phyloP scores from a whole-genome alignment of 1,139 yeast species.

The Saccharomyces hybrid region DNA sequence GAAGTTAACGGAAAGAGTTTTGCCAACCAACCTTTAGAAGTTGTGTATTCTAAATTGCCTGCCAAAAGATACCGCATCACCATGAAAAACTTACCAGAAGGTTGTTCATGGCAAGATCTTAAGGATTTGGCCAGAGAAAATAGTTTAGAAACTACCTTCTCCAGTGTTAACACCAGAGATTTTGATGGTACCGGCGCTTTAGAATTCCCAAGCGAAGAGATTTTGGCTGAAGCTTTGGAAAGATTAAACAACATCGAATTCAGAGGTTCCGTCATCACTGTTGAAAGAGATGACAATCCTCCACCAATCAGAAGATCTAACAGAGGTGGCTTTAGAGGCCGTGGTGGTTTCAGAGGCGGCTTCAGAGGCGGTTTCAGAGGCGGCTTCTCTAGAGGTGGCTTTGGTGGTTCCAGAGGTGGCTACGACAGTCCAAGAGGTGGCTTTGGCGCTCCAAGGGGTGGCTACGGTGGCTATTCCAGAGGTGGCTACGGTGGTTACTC shows the following conservation, averaged over 20 bases:
- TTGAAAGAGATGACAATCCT: conserved; percentile 72
- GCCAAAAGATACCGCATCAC: conserved; percentile 67
- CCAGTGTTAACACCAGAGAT: conserved; percentile 59
- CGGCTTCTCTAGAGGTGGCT: conserved; percentile 30
- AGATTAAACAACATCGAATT: conserved; percentile 64
- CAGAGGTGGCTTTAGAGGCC: conserved; percentile 39
- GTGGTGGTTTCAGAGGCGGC: conserved; percentile 43
- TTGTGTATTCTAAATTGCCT: conserved; percentile 63
- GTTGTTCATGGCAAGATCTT: conserved; percentile 78
- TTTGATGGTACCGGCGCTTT: conserved; percentile 69
- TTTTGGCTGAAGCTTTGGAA: conserved; percentile 60
- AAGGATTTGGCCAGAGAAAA: conserved; percentile 73
- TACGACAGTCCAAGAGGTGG: conserved; percentile 29
- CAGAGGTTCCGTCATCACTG: conserved; percentile 56
- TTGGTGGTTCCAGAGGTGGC: conserved; percentile 27
- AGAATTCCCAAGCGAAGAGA: conserved; percentile 71
- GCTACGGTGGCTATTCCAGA: conserved; percentile 30
- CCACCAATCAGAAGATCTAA: conserved; percentile 57
- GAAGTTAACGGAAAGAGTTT: conserved; percentile 50
- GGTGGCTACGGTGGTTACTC: conserved; percentile 26
- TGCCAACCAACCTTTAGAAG: conserved; percentile 57
- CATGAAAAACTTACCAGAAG: conserved; percentile 61
- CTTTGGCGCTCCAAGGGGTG: conserved; percentile 32
- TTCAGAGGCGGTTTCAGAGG: conserved; percentile 36
- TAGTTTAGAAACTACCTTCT: conserved; percentile 59